phyloP scores from a whole-genome alignment of 805 yeast genomes.

The Saccharomycopsis malanga region DNA sequence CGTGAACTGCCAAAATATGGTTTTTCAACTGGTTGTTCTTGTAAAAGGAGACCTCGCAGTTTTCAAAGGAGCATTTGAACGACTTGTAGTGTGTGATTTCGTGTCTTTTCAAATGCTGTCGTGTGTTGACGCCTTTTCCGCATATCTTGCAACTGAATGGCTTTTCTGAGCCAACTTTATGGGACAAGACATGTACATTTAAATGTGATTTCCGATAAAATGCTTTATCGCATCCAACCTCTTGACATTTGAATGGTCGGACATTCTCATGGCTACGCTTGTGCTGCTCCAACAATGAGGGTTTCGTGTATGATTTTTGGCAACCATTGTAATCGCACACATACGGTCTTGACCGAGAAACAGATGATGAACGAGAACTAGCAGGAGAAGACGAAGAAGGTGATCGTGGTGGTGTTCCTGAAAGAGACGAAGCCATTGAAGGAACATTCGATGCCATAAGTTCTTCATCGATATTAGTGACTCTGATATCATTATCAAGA shows the following conservation, averaged over 20 bases:
- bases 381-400: neutral
- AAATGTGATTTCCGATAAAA: conserved; percentile 79
- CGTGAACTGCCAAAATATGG: conserved; percentile 61
- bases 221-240: conserved; percentile 47
- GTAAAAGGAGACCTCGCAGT: conserved; percentile 61
- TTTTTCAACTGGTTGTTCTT: conserved; percentile 71
- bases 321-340: conserved; percentile 62
- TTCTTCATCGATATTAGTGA: neutral
- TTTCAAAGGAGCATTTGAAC: conserved; percentile 51
- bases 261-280: conserved; percentile 69
- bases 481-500: no score
- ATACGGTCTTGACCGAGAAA: conserved; percentile 50
- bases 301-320: conserved; percentile 69
- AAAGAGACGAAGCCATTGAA: neutral
- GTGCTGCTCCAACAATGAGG: conserved; percentile 80
- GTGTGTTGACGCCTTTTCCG: conserved; percentile 72
- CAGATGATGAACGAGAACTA: conserved; percentile 25
- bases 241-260: conserved; percentile 62
- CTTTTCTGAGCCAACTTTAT: conserved; percentile 42
- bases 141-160: conserved; percentile 72
- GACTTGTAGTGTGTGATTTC: conserved; percentile 71
- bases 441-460: neutral
- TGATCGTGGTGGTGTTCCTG: neutral
- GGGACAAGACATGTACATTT: conserved; percentile 64
- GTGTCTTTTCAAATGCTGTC: conserved; percentile 79